phyloP scores from a whole-genome alignment of 2,329 filamentous ascomycete species.

The Waltergamsia citrina region DNA sequence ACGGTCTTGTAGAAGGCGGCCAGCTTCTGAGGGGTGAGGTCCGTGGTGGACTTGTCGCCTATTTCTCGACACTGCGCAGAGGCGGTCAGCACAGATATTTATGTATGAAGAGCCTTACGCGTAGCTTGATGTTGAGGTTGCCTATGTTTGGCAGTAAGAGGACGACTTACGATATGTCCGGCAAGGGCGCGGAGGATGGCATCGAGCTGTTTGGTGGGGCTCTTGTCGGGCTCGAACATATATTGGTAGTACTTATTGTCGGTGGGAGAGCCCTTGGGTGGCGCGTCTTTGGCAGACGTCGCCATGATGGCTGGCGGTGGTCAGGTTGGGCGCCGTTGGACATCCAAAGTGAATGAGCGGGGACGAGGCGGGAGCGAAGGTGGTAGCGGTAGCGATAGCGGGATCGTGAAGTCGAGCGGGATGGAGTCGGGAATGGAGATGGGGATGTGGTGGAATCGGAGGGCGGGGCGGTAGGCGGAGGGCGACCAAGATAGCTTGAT shows the following conservation, averaged over 20 bases:
- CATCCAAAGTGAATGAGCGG: not conserved
- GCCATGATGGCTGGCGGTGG: not conserved
- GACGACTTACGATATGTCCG: slow-evolving; percentile 54
- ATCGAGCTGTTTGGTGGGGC: slow-evolving; percentile 56
- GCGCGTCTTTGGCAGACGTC: not conserved
- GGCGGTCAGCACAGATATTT: slow-evolving; percentile 9
- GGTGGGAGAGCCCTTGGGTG: not conserved
- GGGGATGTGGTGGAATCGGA: no score
- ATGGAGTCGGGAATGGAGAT: no score
- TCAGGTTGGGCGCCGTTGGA: not conserved
- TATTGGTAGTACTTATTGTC: slow-evolving; percentile 51
- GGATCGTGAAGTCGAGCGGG: no score
- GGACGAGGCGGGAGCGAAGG: no score
- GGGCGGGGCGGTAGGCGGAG: no score
- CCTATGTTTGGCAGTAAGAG: no score
- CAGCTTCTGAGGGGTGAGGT: slow-evolving; percentile 58
- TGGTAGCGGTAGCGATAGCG: no score
- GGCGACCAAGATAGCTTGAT: no score
- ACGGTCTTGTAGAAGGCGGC: slow-evolving; percentile 69
- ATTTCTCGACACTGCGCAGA: slow-evolving; percentile 41
- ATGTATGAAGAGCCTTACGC: slow-evolving; percentile 3
- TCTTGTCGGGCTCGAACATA: slow-evolving; percentile 60
- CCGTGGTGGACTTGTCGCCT: slow-evolving; percentile 42
- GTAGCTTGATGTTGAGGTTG: no score
- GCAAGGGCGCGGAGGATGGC: slow-evolving; percentile 61